Conservation (phyloP, 495 filamentous ascomycete species). For the Penicillium macrosclerotiorum region DNA sequence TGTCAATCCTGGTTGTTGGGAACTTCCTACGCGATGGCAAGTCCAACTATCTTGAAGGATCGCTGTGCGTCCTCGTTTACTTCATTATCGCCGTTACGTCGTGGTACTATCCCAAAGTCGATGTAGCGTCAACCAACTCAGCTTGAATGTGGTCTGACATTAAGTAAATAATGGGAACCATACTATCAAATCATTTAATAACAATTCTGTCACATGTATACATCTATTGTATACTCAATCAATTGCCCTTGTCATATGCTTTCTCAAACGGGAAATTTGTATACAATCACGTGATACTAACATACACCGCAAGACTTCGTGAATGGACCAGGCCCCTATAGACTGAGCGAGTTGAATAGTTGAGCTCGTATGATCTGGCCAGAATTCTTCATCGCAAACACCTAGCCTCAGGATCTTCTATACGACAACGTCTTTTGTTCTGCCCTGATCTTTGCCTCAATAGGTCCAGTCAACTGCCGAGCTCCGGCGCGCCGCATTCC, state of each 20-base stretch:
- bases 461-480: neutral
- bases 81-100: slow-evolving; percentile 54
- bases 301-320: slow-evolving; percentile 1
- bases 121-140: slow-evolving; percentile 24
- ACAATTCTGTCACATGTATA: neutral
- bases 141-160: too few relatives aligned
- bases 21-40: slow-evolving; percentile 79
- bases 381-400: too few relatives aligned
- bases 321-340: neutral
- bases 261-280: slow-evolving; percentile 7
- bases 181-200: neutral
- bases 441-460: too few relatives aligned
- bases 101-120: slow-evolving; percentile 48
- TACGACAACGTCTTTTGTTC: too few relatives aligned
- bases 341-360: too few relatives aligned
- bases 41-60: slow-evolving; percentile 77
- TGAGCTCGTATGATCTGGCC: too few relatives aligned
- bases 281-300: slow-evolving; percentile 9
- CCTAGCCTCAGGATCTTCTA: too few relatives aligned
- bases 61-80: slow-evolving; percentile 64
- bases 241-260: neutral
- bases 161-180: too few relatives aligned
- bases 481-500: slow-evolving; percentile 8
- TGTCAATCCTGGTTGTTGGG: slow-evolving; percentile 82
- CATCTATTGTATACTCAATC: neutral